phyloP scores from a whole-genome alignment of 495 filamentous ascomycete genomes.

The Aeminium ludgeri region DNA sequence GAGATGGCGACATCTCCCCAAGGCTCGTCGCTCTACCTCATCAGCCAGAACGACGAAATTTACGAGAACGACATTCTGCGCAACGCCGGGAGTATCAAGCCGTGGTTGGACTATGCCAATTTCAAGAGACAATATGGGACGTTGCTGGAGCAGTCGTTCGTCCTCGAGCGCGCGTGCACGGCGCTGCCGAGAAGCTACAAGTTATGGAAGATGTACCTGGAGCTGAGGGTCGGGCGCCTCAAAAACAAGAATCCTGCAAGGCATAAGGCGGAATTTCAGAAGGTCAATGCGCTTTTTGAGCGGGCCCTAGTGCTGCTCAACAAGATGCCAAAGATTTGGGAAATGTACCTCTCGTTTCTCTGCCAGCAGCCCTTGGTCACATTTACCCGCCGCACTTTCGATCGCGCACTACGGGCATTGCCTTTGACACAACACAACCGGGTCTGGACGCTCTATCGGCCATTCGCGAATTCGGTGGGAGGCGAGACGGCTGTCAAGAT shows the following conservation, averaged over 20 bases:
- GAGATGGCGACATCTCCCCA: neutral
- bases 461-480: constrained; percentile 84
- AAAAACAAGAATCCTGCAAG: constrained; percentile 67
- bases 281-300: constrained; percentile 93
- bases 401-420: constrained; percentile 83
- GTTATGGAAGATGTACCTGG: constrained; percentile 96
- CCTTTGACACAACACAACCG: constrained; percentile 94
- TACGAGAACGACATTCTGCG: constrained; percentile 94
- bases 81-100: constrained; percentile 72
- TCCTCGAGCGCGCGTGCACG: constrained; percentile 77
- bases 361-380: constrained; percentile 83
- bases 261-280: constrained; percentile 66
- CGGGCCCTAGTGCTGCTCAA: constrained; percentile 85
- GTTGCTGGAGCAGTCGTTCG: constrained; percentile 80
- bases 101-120: constrained; percentile 90
- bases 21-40: constrained; percentile 24
- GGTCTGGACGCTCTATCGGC: constrained; percentile 83
- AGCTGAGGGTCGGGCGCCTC: constrained; percentile 49
- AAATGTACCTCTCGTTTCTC: constrained; percentile 89
- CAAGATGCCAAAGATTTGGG: constrained; percentile 98
- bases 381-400: constrained; percentile 79
- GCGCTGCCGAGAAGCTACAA: constrained; percentile 91
- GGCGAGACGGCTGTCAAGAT: constrained; percentile 84
- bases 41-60: constrained; percentile 72
- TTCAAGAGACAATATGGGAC: constrained; percentile 79